phyloP scores from a whole-genome alignment of 106 monocot species.

The Dendrobium officinale region DNA sequence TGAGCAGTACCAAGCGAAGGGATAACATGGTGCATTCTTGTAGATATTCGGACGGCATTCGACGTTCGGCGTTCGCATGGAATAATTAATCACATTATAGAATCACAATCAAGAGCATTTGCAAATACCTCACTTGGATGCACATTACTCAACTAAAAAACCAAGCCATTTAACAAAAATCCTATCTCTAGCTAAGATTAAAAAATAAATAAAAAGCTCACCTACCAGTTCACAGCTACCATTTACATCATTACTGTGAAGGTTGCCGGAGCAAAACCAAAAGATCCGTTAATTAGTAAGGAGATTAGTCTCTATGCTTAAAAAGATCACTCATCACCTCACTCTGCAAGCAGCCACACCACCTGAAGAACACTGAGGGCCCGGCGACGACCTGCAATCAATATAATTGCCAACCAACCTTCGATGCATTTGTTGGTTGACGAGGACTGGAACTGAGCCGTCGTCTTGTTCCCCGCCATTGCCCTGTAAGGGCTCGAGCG shows the following conservation, averaged over 20 bases:
- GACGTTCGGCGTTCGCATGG: too few species aligned
- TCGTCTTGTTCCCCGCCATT: constrained; percentile 1
- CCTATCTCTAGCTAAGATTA: too few species aligned
- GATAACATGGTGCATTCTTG: too few species aligned
- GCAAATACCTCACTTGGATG: not conserved
- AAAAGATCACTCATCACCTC: constrained; percentile 23
- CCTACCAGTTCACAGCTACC: not conserved
- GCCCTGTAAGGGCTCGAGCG: constrained; percentile 56
- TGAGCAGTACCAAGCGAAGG: too few species aligned
- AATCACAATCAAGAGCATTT: too few species aligned
- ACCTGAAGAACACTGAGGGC: constrained; percentile 23
- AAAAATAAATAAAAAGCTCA: too few species aligned
- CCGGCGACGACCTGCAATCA: constrained; percentile 31
- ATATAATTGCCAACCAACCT: not conserved
- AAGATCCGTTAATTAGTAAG: not conserved
- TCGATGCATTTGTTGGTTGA: constrained; percentile 16
- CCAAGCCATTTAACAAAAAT: not conserved
- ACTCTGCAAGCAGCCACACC: constrained; percentile 43
- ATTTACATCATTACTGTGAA: not conserved
- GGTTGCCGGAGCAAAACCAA: not conserved
- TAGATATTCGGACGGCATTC: too few species aligned
- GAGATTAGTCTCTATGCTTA: not conserved
- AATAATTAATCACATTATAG: too few species aligned
- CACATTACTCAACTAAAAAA: not conserved
- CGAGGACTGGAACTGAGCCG: constrained; percentile 13